Base-by-base conservation (phyloP, 495 filamentous ascomycete species). In the Xylaria sp. region DNA sequence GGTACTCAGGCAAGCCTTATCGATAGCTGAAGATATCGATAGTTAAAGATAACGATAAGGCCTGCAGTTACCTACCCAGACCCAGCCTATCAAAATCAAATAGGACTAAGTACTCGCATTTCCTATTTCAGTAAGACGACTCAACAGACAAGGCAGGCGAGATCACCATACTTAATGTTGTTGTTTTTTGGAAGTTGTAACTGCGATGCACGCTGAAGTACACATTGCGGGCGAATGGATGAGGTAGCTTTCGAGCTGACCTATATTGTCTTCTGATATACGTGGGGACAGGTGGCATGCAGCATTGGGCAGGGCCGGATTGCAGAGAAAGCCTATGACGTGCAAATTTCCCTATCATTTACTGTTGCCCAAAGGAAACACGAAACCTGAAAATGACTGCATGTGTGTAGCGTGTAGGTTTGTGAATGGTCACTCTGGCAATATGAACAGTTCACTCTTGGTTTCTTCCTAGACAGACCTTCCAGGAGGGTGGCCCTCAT, bases 341-440 rank as follows among this genome's bases (percentile, higher is more conserved):
- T 50, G 53, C 58, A 26, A 67, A 40, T 21, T 61, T 40, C 29
- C 24, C 61, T 35, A 33, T n/a, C 53, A 14, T 57, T 53, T 43
- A 41, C 33, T 62, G 41, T 69, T 68, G 52, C 67, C 67, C 67
- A 52, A 52, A 43, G 57, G 26, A 52, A 24, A 35, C 11, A 52
- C 21, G 66, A 69, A 48, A 40, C 37, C 48, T 58, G 52, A 33
- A 64, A 62, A 29, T 61, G 29, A 41, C 59, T 67, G 53, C 44
- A 63, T 72, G 31, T 57, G 59, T 53, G 14, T 68, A n/a, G 70
- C 65, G 70, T 72, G 70, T 68, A 72, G 59, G 41, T 61, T 24
- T 61, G 26, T 72, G 57, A 72, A 72, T 68, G 64, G 65, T 55
- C 44, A 58, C 58, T 41, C 31, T 48, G 29, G 37, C 59, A 24